Evolutionary conservation across 179 eudicot species (phyloP).

Genomic region (Pouteria campechiana): DNA sequence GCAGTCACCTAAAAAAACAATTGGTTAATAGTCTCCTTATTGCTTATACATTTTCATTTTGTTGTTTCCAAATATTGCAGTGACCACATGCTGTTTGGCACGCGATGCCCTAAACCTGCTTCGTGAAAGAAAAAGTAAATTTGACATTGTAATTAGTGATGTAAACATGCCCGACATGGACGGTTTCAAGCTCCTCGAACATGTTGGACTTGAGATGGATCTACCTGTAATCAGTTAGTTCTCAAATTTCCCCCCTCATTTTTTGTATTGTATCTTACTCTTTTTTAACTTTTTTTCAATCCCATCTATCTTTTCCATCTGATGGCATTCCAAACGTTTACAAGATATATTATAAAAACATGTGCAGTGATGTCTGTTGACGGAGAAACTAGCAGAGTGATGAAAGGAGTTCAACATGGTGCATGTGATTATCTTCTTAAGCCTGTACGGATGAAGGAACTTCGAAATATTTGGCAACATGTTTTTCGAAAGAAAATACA

Average conservation of each 20-base stretch:
- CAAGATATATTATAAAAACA: constrained; percentile 11
- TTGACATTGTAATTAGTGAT: constrained; percentile 93
- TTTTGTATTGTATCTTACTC: too few species aligned
- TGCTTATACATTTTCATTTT: background rate
- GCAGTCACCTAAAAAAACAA: too few species aligned
- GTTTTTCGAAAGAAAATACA: constrained; percentile 79
- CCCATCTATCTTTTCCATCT: background rate
- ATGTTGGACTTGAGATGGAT: constrained; percentile 97
- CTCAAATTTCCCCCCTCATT: background rate
- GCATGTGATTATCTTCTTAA: constrained; percentile 78
- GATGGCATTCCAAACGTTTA: background rate
- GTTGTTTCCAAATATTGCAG: constrained; percentile 25
- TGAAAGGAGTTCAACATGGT: constrained; percentile 99
- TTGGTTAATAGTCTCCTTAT: too few species aligned
- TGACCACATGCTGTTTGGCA: constrained; percentile 83
- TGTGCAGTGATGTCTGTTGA: constrained; percentile 98
- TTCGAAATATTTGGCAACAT: constrained; percentile 96
- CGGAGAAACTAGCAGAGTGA: constrained; percentile 91
- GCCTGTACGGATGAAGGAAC: constrained; percentile 94
- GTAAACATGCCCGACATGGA: constrained; percentile 99
- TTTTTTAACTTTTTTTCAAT: constrained; percentile 1
- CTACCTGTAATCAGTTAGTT: constrained; percentile 92
- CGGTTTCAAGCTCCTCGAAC: constrained; percentile 95
- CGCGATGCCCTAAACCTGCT: constrained; percentile 74
- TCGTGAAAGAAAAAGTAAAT: constrained; percentile 80